These are phyloP conservation scores for Pyrenochaeta sp. DNA, from an alignment of 2,329 filamentous ascomycete species.

Conservation along the genomic window DNA sequence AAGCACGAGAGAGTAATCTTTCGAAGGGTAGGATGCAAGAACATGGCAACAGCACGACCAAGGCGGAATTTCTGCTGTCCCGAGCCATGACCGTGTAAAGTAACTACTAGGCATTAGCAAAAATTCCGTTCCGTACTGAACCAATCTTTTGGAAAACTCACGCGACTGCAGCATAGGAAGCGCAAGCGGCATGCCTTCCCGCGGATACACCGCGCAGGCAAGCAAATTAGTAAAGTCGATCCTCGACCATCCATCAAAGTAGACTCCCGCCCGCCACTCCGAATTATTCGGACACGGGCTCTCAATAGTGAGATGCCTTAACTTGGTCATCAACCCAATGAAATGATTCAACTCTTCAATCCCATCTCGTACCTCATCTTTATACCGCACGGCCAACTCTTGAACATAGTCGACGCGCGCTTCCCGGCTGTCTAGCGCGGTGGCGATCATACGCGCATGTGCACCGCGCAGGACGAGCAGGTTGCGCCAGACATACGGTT, in stretches of 20 bases:
- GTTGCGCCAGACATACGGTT: conserved; percentile 44
- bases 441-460: conserved; percentile 32
- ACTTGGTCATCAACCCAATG: conserved; percentile 33
- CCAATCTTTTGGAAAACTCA: conserved; percentile 16
- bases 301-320: conserved; percentile 42
- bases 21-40: conserved; percentile 42
- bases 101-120: conserved; percentile 31
- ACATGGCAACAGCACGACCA: conserved; percentile 35
- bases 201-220: conserved; percentile 29
- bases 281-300: conserved; percentile 46
- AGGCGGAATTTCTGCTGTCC: conserved; percentile 37
- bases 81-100: conserved; percentile 41
- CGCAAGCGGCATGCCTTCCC: conserved; percentile 14
- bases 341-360: conserved; percentile 41
- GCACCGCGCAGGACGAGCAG: conserved; percentile 35
- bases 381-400: conserved; percentile 40
- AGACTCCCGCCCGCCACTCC: conserved; percentile 30
- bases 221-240: conserved; percentile 44
- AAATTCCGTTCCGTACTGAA: not conserved
- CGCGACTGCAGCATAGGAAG: conserved; percentile 42
- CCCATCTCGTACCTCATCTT: conserved; percentile 26
- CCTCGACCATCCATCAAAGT: conserved; percentile 38
- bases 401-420: conserved; percentile 33
- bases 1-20: conserved; percentile 43
- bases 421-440: conserved; percentile 31